Conservation (phyloP, 768 basidiomycete species). For the Leucosporidium yakuticum region DNA sequence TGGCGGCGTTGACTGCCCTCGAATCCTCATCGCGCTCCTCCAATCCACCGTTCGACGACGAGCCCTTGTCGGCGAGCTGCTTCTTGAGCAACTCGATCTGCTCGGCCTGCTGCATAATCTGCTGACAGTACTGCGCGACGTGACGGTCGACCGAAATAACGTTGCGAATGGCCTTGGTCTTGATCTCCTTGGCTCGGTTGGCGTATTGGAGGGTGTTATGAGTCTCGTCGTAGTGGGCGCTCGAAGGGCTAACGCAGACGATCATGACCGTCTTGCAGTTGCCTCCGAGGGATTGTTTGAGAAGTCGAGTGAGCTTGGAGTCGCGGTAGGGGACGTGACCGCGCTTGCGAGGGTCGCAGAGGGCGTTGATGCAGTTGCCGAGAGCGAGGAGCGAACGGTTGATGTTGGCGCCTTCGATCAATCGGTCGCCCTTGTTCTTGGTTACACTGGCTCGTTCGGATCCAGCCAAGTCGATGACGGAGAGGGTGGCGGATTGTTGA, state of each 20-base stretch:
- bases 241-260: constrained; percentile 92
- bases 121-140: constrained; percentile 90
- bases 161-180: constrained; percentile 92
- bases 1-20: constrained; percentile 13
- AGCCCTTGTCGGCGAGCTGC: constrained; percentile 64
- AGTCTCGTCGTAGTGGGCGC: constrained; percentile 94
- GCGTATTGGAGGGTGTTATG: constrained; percentile 97
- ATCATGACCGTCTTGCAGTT: constrained; percentile 99
- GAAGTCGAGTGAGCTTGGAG: constrained; percentile 92
- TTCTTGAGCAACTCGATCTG: constrained; percentile 82
- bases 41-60: constrained; percentile 40
- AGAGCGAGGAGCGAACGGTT: constrained; percentile 96
- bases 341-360: constrained; percentile 75
- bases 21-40: constrained; percentile 57
- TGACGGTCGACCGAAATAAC: constrained; percentile 91
- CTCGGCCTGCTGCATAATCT: constrained; percentile 77
- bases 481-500: constrained; percentile 79
- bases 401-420: constrained; percentile 98
- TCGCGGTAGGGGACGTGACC: constrained; percentile 96
- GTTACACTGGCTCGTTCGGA: constrained; percentile 96
- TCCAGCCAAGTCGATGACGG: constrained; percentile 96
- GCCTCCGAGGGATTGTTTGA: constrained; percentile 96
- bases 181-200: constrained; percentile 95
- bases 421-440: constrained; percentile 92
- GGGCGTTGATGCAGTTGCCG: constrained; percentile 96